Conservation (phyloP, 2,329 filamentous ascomycete species). For the Aspergillus neoniger region DNA sequence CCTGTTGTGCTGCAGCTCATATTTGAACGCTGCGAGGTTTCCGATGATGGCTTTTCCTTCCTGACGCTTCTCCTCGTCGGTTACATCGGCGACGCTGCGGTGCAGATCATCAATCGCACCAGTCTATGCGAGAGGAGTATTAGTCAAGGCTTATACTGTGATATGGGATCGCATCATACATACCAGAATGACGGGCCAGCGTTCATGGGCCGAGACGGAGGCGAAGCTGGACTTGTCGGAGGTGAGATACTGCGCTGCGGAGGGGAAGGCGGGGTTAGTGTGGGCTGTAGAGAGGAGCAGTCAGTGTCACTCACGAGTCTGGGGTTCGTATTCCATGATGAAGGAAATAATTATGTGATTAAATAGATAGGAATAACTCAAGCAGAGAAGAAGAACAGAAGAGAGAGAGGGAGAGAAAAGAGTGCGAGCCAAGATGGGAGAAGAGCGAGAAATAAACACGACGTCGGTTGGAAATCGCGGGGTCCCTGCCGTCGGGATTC, state of each 20-base stretch:
- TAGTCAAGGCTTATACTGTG: background rate
- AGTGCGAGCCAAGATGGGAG: background rate
- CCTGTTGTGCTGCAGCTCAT: conserved; percentile 90
- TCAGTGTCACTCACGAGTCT: conserved; percentile 60
- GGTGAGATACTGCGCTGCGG: conserved; percentile 71
- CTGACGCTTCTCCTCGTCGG: conserved; percentile 61
- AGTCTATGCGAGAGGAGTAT: conserved; percentile 58
- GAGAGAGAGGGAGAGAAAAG: background rate
- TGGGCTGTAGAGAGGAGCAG: background rate
- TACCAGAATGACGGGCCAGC: conserved; percentile 94
- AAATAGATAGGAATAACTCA: background rate
- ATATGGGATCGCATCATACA: conserved; percentile 27
- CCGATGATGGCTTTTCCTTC: conserved; percentile 88
- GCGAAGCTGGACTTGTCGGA: conserved; percentile 85
- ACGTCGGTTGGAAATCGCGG: conserved; percentile 5
- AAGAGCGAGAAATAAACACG: background rate
- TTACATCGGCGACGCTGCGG: conserved; percentile 53
- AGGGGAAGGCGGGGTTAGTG: conserved; percentile 23
- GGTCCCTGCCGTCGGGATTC: conserved; percentile 10
- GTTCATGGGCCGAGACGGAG: conserved; percentile 76
- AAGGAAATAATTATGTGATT: background rate
- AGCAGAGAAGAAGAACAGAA: background rate
- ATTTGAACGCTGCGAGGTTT: conserved; percentile 80
- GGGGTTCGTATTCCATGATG: conserved; percentile 72
- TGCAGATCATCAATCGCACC: conserved; percentile 94